Evolutionary conservation across 148 eudicot species (phyloP), one percentile per base, ranked within the genome.

Genomic region (Talinum fruticosum): DNA sequence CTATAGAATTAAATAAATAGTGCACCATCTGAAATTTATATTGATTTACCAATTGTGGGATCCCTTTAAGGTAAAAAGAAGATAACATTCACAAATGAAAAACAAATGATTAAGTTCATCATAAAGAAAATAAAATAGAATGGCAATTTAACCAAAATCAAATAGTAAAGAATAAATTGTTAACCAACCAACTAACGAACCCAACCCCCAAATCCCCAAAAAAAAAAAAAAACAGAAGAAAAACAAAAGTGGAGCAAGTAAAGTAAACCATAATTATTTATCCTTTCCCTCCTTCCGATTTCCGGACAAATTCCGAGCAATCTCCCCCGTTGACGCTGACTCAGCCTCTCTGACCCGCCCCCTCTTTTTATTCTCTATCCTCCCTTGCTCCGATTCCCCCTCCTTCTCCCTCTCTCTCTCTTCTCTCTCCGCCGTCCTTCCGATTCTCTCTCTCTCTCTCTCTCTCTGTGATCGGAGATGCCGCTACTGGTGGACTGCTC

Each of bases 401-500:
- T 70, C 74, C 15, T 36, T 71, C 59, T 15, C n/a, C 16, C 59
- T 16, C 21, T 41, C 47, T 41, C 47, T 6, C 1, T 18, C 2
- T 30, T 13, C 19, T 0, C 0, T 37, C 36, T 12, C 21, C 4
- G 4, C 38, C n/a, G n/a, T 0, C 0, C 69, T 30, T 12, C 21
- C 4, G 4, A n/a, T n/a, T n/a, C n/a, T n/a, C n/a, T n/a, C n/a
- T n/a, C n/a, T 37, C 30, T 37, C 49, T 23, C 21, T 16, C 10
- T 44, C 34, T 45, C 35, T 29, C 26, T 12, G 4, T 51, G 57
- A 41, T 16, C n/a, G 30, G 26, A 23, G 16, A 87, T 87, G 89
- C 74, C 82, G 67, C 76, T 90, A 86, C 89, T 93, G 18, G 86
- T 96, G 1, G 86, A 93, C 76, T 96, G 99, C 82, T 89, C 97